Evolutionary conservation across 2,329 filamentous ascomycete genomes (phyloP), one percentile per base, ranked within the genome.

Genomic region (Chaetomiaceae sp.): DNA sequence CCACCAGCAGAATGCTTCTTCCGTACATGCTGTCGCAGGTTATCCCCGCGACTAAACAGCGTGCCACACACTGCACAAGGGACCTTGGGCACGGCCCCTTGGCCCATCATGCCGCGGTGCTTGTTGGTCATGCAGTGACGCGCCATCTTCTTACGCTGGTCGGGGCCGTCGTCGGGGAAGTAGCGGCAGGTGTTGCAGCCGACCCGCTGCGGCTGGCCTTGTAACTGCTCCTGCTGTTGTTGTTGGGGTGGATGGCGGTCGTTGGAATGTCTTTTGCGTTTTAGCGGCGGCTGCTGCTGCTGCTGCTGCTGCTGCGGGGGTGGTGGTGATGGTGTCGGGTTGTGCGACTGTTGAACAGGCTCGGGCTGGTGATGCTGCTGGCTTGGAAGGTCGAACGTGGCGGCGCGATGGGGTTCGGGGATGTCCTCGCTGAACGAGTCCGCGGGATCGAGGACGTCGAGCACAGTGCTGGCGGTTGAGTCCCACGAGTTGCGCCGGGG

Each of bases 71-170:
- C 1, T 3, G 6, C 7, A n/a, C 47, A 52, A 1, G 1, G 12
- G 10, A 39, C 3, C n/a, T 27, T 17, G 6, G 2, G 26, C 12
- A 12, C 35, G 10, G 11, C 12, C 20, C 32, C 30, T 12, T 54
- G 24, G 1, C 44, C 43, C 24, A 42, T 47, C 4, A 29, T 51
- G 6, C 12, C 5, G 3, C 35, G 39, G 37, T 54, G 52, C 17
- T 18, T 33, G 18, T 29, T 20, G 10, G 49, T 54, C 7, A 7
- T 15, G 2, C 26, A 22, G 30, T 54, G 52, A 14, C 29, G 30
- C 4, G 19, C 37, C 29, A 54, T 19, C 33, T 50, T 54, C 29
- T 46, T 42, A 7, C 38, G 42, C 15, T 37, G 49, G 15, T 41
- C 45, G 1, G 39, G 32, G 7, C 42, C 47, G 1, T n/a, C 6